Evolutionary conservation across 495 filamentous ascomycete genomes (phyloP), one percentile per base, ranked within the genome.

Genomic region (Aspergillus sclerotiicarbonarius): DNA sequence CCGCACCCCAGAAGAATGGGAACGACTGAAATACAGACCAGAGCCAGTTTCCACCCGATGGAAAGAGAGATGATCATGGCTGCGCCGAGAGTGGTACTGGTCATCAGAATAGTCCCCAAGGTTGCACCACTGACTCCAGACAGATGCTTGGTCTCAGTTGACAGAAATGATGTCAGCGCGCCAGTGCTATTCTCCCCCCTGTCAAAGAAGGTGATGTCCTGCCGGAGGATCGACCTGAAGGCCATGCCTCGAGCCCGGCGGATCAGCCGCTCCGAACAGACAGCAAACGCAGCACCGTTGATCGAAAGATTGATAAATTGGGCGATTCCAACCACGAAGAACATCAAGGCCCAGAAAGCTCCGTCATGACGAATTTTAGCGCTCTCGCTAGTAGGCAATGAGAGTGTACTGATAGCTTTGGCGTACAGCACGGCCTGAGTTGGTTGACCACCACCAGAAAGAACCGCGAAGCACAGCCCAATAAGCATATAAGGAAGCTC

Each of bases 271-370:
- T 95, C 91, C 2, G 89, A 95, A 75, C 89, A 91, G 63, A 87
- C 88, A 7, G 90, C 92, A 57, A 97, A 95, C 5, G 84, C 78
- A 19, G 89, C 58, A 39, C 91, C 92, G 61, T 93, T 88, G 35
- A 65, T 65, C 33, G 80, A 75, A 62, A 89, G 89, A 2, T 85
- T 82, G 51, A 93, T 66, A 58, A 96, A 85, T 65, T 89, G 84
- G 30, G 86, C 81, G 46, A 96, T 69, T 15, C 89, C 94, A n/a
- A 96, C 82, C 82, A 97, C 91, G 20, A 98, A 81, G 69, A 94
- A 98, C 92, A 98, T 96, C 56, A 86, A 69, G 35, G 83, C 85
- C 93, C 94, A 98, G 71, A 97, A 98, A 60, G 94, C 84, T 43
- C 84, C 84, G 43, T 89, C 84, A 3, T 80, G 77, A 49, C 87